A percentile compares a stretch with the other conserved stretches of the same genome.
phyloP scores from a whole-genome alignment of 805 yeast genomes.

The Debaryomyces hansenii region DNA sequence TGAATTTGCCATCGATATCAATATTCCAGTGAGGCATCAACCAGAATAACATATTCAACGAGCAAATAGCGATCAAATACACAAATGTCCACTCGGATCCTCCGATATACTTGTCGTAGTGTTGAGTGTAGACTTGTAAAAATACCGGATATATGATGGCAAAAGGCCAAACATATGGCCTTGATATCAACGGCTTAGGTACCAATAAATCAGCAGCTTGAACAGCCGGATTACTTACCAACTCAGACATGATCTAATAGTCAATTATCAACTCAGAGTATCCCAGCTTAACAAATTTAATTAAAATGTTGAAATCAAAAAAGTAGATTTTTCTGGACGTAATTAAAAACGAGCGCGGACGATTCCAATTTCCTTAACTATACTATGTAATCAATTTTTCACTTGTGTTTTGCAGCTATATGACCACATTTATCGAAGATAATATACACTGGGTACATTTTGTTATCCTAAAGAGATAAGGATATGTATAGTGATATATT shows the following conservation, averaged over 20 bases:
- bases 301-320: too few relatives aligned
- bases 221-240: conserved; percentile 74
- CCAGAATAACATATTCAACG: conserved; percentile 75
- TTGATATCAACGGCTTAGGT: conserved; percentile 56
- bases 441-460: too few relatives aligned
- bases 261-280: neutral
- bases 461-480: too few relatives aligned
- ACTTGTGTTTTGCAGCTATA: too few relatives aligned
- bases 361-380: too few relatives aligned
- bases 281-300: too few relatives aligned
- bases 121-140: conserved; percentile 57
- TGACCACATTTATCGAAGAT: too few relatives aligned
- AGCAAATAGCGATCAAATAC: conserved; percentile 68
- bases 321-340: too few relatives aligned
- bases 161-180: conserved; percentile 86
- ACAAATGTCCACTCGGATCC: conserved; percentile 97
- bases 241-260: conserved; percentile 26
- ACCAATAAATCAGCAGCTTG: conserved; percentile 71
- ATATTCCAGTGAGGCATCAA: conserved; percentile 95
- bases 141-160: conserved; percentile 74
- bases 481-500: too few relatives aligned
- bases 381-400: too few relatives aligned
- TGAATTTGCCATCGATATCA: conserved; percentile 64
- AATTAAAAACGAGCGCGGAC: too few relatives aligned
- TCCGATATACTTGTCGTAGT: conserved; percentile 78